Evolutionary conservation across 441 rosid genomes (phyloP).

Genomic region (Populus hybrid): DNA sequence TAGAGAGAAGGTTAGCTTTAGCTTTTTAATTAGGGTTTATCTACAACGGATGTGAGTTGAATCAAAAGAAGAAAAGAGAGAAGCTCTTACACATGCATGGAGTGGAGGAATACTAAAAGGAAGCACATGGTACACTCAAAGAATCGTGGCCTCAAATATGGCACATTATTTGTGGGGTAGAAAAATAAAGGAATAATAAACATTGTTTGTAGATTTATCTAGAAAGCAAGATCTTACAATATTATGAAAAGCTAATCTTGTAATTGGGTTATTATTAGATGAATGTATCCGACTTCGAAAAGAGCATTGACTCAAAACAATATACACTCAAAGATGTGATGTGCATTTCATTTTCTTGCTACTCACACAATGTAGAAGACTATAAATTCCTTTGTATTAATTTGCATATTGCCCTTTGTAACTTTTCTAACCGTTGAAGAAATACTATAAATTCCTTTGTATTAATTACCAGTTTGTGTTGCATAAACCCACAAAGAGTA

Average conservation of each 20-base stretch:
- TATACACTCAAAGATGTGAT: not conserved
- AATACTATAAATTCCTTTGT: not conserved
- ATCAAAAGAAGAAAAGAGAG: constrained; percentile 35
- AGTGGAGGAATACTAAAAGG: constrained; percentile 21
- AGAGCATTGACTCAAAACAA: not conserved
- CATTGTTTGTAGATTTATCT: not conserved
- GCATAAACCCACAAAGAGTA: not conserved
- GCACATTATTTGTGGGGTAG: not conserved
- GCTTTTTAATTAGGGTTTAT: constrained; percentile 26
- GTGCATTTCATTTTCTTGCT: not conserved
- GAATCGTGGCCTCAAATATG: not conserved
- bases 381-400: no score
- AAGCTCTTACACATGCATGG: constrained; percentile 24
- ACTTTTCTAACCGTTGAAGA: not conserved
- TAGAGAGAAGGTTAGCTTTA: constrained; percentile 38
- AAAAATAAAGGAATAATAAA: not conserved
- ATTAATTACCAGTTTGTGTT: not conserved
- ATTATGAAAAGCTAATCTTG: constrained; percentile 6
- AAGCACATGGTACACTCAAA: constrained; percentile 35
- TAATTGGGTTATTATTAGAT: not conserved
- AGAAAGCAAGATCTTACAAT: not conserved
- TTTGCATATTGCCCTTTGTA: not conserved
- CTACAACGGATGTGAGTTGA: constrained; percentile 19
- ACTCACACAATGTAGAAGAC: not conserved
- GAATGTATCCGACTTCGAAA: not conserved